Percentiles rank a stretch among this genome's conserved stretches.
phyloP scores from a whole-genome alignment of 176 grass and related monocot genomes.

The Guadua angustifolia region DNA sequence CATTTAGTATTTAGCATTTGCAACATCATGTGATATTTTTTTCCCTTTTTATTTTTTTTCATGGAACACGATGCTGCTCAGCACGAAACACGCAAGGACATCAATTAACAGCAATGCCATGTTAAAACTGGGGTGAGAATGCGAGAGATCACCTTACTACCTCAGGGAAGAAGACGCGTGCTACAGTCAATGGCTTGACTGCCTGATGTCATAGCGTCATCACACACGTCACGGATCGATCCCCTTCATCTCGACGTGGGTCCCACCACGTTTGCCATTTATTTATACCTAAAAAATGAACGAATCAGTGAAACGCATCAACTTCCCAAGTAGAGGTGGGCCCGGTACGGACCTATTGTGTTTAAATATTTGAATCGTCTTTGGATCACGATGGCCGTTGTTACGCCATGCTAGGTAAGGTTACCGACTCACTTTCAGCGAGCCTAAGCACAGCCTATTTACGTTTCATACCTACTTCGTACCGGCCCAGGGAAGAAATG shows the following conservation, averaged over 20 bases:
- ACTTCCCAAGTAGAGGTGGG: too few species aligned
- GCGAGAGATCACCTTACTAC: background rate
- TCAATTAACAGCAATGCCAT: background rate
- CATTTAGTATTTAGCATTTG: background rate
- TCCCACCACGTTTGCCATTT: background rate
- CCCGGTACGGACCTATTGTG: too few species aligned
- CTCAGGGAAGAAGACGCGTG: background rate
- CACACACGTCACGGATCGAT: slow-evolving; percentile 21
- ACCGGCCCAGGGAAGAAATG: too few species aligned
- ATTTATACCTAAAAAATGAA: too few species aligned
- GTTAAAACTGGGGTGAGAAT: background rate
- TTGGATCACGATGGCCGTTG: too few species aligned
- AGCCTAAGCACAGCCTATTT: too few species aligned
- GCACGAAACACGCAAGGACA: background rate
- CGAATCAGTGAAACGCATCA: background rate
- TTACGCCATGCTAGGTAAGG: too few species aligned
- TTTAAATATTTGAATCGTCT: too few species aligned
- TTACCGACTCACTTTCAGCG: too few species aligned
- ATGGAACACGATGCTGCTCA: background rate
- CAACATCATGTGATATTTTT: background rate
- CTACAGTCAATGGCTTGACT: slow-evolving; percentile 15
- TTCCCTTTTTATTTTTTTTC: background rate
- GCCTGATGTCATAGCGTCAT: slow-evolving; percentile 1
- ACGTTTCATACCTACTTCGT: too few species aligned
- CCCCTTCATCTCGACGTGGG: slow-evolving; percentile 24